Percentiles rank a stretch among this genome's conserved stretches.
phyloP scores from a whole-genome alignment of 1,284 basidiomycete genomes.

The Earliella scabrosa region DNA sequence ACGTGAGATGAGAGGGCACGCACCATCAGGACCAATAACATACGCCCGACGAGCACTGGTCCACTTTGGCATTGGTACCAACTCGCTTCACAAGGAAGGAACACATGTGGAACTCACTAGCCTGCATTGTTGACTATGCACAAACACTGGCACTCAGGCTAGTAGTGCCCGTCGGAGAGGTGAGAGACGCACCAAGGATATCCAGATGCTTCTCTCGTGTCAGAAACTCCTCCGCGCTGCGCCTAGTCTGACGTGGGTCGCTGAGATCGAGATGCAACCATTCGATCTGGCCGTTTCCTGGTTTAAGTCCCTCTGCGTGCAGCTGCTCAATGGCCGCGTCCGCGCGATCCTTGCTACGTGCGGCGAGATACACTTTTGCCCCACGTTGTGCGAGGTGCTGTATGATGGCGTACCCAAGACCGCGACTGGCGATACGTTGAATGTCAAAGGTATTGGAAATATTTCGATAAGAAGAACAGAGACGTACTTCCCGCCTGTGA shows the following conservation, averaged over 20 bases:
- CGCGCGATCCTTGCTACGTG: constrained; percentile 43
- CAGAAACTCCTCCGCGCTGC: constrained; percentile 51
- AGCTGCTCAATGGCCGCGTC: constrained; percentile 43
- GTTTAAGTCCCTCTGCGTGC: constrained; percentile 36
- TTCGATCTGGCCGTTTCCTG: constrained; percentile 42
- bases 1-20: constrained; percentile 8
- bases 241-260: constrained; percentile 45
- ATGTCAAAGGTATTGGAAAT: not conserved
- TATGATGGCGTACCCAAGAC: constrained; percentile 45
- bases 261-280: constrained; percentile 52
- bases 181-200: constrained; percentile 46
- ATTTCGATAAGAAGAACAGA: not conserved
- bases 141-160: not conserved
- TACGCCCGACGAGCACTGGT: too few species aligned
- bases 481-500: constrained; percentile 46
- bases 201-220: constrained; percentile 53
- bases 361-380: constrained; percentile 49
- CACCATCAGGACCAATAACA: not conserved
- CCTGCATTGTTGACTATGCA: constrained; percentile 57
- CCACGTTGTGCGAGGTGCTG: constrained; percentile 44
- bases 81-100: too few species aligned
- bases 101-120: constrained; percentile 40
- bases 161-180: not conserved
- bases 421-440: constrained; percentile 22
- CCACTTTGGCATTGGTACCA: too few species aligned